phyloP scores from a whole-genome alignment of 768 basidiomycete species.

The Boletus rubropictus region DNA sequence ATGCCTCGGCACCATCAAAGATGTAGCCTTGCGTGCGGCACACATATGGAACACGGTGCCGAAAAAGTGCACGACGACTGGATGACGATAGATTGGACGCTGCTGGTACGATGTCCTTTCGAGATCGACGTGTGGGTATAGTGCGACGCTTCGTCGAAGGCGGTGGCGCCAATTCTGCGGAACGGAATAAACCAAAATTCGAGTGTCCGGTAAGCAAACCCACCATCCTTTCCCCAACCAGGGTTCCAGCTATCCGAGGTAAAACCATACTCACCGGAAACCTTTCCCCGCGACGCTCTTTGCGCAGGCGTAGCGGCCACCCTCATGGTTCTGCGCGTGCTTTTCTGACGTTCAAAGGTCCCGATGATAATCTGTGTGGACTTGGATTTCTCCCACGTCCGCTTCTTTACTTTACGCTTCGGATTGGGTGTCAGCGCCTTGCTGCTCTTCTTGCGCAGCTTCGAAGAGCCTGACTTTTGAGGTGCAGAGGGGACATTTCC shows the following conservation, averaged over 20 bases:
- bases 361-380: background rate
- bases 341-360: background rate
- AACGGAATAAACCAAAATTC: background rate
- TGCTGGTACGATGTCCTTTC: constrained; percentile 2
- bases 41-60: constrained; percentile 21
- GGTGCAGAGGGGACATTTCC: background rate
- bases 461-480: background rate
- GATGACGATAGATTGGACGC: constrained; percentile 1
- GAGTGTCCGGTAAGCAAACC: background rate
- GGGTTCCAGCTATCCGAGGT: constrained; percentile 5
- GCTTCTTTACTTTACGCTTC: constrained; percentile 1
- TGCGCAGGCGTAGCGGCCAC: background rate
- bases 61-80: constrained; percentile 15
- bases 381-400: constrained; percentile 8
- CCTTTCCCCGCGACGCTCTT: background rate
- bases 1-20: constrained; percentile 2
- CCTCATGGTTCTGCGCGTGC: constrained; percentile 1
- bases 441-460: background rate
- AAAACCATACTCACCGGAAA: constrained; percentile 5
- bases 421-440: background rate
- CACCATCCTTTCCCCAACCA: constrained; percentile 26
- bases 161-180: constrained; percentile 14
- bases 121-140: background rate
- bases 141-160: background rate
- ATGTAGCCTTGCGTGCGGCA: constrained; percentile 27